A percentile compares a stretch with the other conserved stretches of the same genome.
phyloP scores from a whole-genome alignment of 179 eudicot species.

The Corrigiola litoralis region DNA sequence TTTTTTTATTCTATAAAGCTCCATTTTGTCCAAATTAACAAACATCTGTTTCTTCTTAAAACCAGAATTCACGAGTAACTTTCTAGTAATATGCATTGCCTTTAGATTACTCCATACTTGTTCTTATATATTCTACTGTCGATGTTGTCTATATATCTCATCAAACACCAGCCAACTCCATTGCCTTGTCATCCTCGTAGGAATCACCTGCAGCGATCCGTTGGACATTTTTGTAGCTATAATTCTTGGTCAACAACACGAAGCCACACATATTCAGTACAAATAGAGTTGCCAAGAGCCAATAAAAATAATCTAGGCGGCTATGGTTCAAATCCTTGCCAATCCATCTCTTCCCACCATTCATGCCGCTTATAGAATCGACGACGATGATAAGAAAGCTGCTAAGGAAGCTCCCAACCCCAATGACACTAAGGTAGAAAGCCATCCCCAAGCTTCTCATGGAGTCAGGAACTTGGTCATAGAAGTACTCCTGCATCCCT shows the following conservation, averaged over 20 bases:
- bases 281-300: slow-evolving; percentile 44
- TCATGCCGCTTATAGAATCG: slow-evolving; percentile 29
- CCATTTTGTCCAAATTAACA: no score
- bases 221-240: slow-evolving; percentile 58
- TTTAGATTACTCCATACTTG: background rate
- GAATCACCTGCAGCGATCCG: slow-evolving; percentile 27
- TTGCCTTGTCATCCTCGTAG: slow-evolving; percentile 26
- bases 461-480: slow-evolving; percentile 73
- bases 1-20: no score
- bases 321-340: slow-evolving; percentile 59
- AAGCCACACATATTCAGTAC: slow-evolving; percentile 40
- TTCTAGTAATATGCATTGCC: no score
- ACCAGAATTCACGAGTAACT: no score
- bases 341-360: slow-evolving; percentile 51
- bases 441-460: slow-evolving; percentile 82
- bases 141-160: background rate
- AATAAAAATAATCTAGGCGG: slow-evolving; percentile 55
- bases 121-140: background rate
- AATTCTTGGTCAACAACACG: slow-evolving; percentile 38
- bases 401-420: slow-evolving; percentile 54
- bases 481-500: slow-evolving; percentile 73
- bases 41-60: no score
- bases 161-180: background rate
- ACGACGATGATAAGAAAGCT: slow-evolving; percentile 43
- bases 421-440: slow-evolving; percentile 53